Evolutionary conservation across 768 basidiomycete genomes (phyloP), one percentile per base, ranked within the genome.

Genomic region (Paxillus rubicundulus): DNA sequence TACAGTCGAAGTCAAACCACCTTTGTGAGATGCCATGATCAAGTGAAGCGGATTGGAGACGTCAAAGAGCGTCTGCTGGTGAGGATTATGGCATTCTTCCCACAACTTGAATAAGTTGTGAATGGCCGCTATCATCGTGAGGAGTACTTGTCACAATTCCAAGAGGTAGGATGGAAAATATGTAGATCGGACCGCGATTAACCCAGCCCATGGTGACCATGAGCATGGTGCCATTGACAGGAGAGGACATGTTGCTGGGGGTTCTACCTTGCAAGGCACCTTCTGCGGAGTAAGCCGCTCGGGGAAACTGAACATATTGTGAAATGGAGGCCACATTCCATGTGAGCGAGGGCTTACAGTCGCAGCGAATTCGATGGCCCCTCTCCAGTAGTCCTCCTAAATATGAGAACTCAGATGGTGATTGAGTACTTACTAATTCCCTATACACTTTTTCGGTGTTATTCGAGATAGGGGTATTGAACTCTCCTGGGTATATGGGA

Each of bases 361-460:
- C 18, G 53, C 61, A 20, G 53, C 42, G 24, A 59, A 62, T 14
- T 61, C 61, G 10, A 55, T 34, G n/a, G 62, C 49, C 18, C 60
- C 60, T 2, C 41, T 40, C 60, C 57, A 61, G 28, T 59, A 62
- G 6, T 49, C 39, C 45, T 54, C 60, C 61, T 62, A 14, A 21
- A 30, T 14, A 5, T 13, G 9, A 32, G 16, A 5, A 8, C 9
- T n/a, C n/a, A n/a, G n/a, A n/a, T n/a, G n/a, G n/a, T n/a, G n/a
- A n/a, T n/a, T n/a, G n/a, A n/a, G n/a, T n/a, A 21, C 21, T 30
- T 9, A 56, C 56, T 32, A 55, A 7, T 37, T 58, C 49, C 12
- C 8, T 3, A 14, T 55, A 34, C 8, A 61, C 16, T 28, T 49
- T 28, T 6, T 28, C 7, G 5, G 30, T 45, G 1, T 7, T 9